Evolutionary conservation across 805 yeast genomes (phyloP).

Genomic region (Dipodascus geniculatus): DNA sequence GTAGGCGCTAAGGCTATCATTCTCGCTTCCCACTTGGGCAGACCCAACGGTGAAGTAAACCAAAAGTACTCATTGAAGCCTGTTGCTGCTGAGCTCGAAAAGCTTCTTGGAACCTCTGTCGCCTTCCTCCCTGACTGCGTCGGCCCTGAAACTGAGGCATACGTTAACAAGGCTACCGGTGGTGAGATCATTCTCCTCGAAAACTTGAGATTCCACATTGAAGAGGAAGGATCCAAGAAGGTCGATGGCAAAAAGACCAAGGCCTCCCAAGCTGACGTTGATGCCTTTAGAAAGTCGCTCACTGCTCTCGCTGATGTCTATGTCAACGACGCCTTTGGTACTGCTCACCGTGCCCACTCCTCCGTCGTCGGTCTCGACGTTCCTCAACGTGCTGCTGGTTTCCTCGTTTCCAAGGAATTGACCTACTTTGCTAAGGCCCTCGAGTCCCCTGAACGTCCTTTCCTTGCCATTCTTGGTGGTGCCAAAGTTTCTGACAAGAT

Average conservation of each 20-base stretch:
- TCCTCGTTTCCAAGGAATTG: conserved; percentile 95
- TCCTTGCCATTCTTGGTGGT: conserved; percentile 98
- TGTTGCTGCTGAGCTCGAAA: conserved; percentile 78
- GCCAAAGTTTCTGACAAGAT: conserved; percentile 99
- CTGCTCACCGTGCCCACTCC: conserved; percentile 99
- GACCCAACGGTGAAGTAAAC: conserved; percentile 91
- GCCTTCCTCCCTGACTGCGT: conserved; percentile 84
- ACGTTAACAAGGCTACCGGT: conserved; percentile 57
- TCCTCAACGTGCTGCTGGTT: conserved; percentile 96
- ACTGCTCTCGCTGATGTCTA: conserved; percentile 93
- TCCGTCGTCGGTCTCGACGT: conserved; percentile 97
- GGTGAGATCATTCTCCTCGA: conserved; percentile 88
- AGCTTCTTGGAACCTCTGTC: conserved; percentile 63
- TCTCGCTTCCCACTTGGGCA: conserved; percentile 95
- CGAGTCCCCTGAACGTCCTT: conserved; percentile 96
- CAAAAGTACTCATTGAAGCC: conserved; percentile 89
- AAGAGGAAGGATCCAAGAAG: conserved; percentile 83
- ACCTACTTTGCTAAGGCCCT: conserved; percentile 96
- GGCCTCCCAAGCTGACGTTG: conserved; percentile 79
- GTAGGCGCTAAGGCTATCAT: conserved; percentile 75
- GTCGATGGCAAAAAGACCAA: conserved; percentile 88
- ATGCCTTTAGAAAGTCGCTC: conserved; percentile 78
- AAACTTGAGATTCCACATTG: conserved; percentile 97
- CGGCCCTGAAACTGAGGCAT: conserved; percentile 77
- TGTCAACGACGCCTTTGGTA: conserved; percentile 96